These are phyloP conservation scores for Sarcodon sp. DNA, from an alignment of 768 basidiomycete genomes.

Conservation along the genomic window DNA sequence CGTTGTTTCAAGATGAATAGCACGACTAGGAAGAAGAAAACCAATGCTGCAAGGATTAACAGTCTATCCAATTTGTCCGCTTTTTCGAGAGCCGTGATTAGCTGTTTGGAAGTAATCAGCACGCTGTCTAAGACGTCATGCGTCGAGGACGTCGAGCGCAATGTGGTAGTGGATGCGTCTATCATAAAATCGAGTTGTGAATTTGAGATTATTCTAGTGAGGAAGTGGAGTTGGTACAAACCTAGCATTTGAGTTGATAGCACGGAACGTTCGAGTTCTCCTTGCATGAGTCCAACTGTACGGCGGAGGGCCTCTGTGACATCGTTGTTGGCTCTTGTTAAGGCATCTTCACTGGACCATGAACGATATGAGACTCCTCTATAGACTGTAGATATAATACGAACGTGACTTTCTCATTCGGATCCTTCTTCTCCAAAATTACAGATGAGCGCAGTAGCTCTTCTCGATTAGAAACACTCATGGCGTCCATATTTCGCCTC, in stretches of 20 bases:
- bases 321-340: conserved; percentile 83
- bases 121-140: conserved; percentile 66
- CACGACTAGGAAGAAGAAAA: conserved; percentile 76
- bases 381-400: background rate
- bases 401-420: conserved; percentile 50
- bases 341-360: conserved; percentile 52
- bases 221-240: conserved; percentile 11
- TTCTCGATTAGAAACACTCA: conserved; percentile 44
- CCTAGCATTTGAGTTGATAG: conserved; percentile 79
- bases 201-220: background rate
- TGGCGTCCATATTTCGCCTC: conserved; percentile 59
- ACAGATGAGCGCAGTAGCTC: conserved; percentile 51
- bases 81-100: conserved; percentile 81
- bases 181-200: background rate
- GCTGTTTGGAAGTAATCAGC: conserved; percentile 67
- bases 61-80: conserved; percentile 89
- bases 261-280: conserved; percentile 83
- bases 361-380: conserved; percentile 1
- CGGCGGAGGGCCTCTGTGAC: conserved; percentile 83
- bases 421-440: conserved; percentile 30
- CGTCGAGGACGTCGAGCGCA: conserved; percentile 59
- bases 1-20: conserved; percentile 84
- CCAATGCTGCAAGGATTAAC: conserved; percentile 66
- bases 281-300: conserved; percentile 80
- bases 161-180: conserved; percentile 73